These are phyloP conservation scores for Colletotrichum sp. DNA, from an alignment of 2,329 filamentous ascomycete species.

Conservation along the genomic window DNA sequence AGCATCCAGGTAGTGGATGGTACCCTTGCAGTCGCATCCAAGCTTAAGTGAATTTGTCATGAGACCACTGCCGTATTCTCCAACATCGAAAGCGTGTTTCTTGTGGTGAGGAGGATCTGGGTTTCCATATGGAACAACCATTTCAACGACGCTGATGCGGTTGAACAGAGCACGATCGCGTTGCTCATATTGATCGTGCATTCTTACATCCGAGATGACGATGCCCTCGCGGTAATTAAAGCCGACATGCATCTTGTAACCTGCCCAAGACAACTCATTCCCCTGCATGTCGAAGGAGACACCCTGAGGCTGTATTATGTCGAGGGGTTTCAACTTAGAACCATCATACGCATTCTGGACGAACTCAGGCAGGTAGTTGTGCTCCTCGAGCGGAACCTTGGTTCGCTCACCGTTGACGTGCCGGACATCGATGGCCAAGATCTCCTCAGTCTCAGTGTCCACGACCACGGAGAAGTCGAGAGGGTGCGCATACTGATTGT, in stretches of 20 bases:
- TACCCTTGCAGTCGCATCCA: slow-evolving; percentile 72
- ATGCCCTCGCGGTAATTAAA: slow-evolving; percentile 60
- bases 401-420: slow-evolving; percentile 25
- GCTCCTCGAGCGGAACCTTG: slow-evolving; percentile 48
- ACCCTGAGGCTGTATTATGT: slow-evolving; percentile 73
- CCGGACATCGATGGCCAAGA: slow-evolving; percentile 49
- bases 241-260: slow-evolving; percentile 57
- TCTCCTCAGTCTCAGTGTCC: slow-evolving; percentile 49
- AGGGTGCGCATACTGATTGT: slow-evolving; percentile 46
- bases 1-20: slow-evolving; percentile 59
- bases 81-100: slow-evolving; percentile 3
- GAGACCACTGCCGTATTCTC: slow-evolving; percentile 29
- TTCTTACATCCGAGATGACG: slow-evolving; percentile 55
- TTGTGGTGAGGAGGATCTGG: background rate
- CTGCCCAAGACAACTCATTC: slow-evolving; percentile 57
- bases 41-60: slow-evolving; percentile 68
- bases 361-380: slow-evolving; percentile 47
- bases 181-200: slow-evolving; percentile 36
- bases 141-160: slow-evolving; percentile 3
- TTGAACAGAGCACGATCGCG: slow-evolving; percentile 1
- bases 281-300: slow-evolving; percentile 65
- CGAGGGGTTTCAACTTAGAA: slow-evolving; percentile 68
- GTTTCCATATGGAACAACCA: slow-evolving; percentile 1
- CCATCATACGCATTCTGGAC: slow-evolving; percentile 55
- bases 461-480: slow-evolving; percentile 49